Base-by-base conservation (phyloP, 805 yeast species). In the Sporopachydermia quercuum region DNA sequence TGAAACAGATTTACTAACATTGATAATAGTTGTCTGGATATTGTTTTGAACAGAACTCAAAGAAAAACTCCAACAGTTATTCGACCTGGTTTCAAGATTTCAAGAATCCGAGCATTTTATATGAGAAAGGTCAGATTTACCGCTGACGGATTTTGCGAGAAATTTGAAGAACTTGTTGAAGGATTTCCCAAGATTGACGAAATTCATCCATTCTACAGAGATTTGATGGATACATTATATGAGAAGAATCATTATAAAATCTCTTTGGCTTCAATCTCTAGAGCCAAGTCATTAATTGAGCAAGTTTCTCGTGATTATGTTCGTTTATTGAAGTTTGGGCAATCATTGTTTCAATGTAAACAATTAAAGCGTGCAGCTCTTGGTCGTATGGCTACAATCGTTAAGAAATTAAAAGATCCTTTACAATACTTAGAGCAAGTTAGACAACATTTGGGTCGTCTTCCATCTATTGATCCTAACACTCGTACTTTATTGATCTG, bases 341-440 rank as follows among this genome's bases (percentile, higher is more conserved):
- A 91, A 68, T 87, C 96, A 35, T 68, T 91, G 47, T 91, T 86
- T 66, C 99, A 93, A 69, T 91, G 99, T 74, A 91, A 91, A 65
- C 98, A 91, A 68, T 76, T 91, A 59, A 91, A 91, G 63, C 75
- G 96, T 57, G 99, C 99, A 50, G 99, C 97, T 19, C 67, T 91
- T 53, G 99, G 99, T 71, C 82, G 99, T 65, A 91, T 91, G 99
- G 99, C 98, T 41, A 91, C 99, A 27, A 86, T 91, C 54, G 78
- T 78, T 55, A 91, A 91, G 71, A 85, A 93, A 51, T 72, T 91
- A 57, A 91, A 89, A 65, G 98, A 91, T 60, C 89, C 98, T 15
- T 69, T 91, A 44, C 72, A 75, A 38, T 91, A 91, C 65, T 68
- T 91, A 58, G 99, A 91, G 66, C 97, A 91, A 66, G 99, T 91